A percentile compares a stretch with the other conserved stretches of the same genome.
Evolutionary conservation across 331 rosid genomes (phyloP).

Genomic region (Rosa hybrid): DNA sequence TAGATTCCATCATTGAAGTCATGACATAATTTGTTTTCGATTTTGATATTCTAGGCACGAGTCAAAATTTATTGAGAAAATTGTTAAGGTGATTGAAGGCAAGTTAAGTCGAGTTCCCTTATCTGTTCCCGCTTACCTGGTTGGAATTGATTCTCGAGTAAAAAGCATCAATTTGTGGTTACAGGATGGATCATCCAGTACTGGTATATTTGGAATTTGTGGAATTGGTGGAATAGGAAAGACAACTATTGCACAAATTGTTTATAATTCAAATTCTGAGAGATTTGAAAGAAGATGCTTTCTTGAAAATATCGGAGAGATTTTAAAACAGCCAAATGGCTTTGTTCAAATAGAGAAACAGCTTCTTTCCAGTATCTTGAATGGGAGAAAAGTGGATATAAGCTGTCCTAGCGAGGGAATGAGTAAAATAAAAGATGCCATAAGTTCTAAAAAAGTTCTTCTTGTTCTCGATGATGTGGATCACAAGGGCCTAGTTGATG

Average conservation of each 20-base stretch:
- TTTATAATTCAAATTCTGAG: background rate
- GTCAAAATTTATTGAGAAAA: constrained; percentile 6
- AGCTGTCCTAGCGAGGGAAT: background rate
- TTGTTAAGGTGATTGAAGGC: background rate
- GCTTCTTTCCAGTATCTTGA: background rate
- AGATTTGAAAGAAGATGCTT: constrained; percentile 2
- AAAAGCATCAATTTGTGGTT: background rate
- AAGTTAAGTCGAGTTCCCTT: background rate
- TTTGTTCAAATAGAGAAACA: constrained; percentile 4
- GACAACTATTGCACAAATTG: constrained; percentile 17
- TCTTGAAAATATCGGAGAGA: constrained; percentile 6
- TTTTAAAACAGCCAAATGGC: background rate
- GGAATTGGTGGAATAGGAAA: constrained; percentile 20
- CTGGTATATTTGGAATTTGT: background rate
- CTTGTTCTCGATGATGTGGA: constrained; percentile 19
- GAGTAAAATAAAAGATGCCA: background rate
- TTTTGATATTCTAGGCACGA: background rate
- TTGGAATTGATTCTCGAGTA: background rate
- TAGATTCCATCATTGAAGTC: too few species aligned
- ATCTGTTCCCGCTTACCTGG: too few species aligned
- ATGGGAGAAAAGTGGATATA: background rate
- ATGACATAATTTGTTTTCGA: too few species aligned
- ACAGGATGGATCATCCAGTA: background rate
- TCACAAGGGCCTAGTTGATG: background rate
- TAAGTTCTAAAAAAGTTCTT: background rate